Percentiles rank a stretch among this genome's conserved stretches.
Conservation (phyloP, 495 filamentous ascomycete genomes). For the Cryomyces antarcticus region DNA sequence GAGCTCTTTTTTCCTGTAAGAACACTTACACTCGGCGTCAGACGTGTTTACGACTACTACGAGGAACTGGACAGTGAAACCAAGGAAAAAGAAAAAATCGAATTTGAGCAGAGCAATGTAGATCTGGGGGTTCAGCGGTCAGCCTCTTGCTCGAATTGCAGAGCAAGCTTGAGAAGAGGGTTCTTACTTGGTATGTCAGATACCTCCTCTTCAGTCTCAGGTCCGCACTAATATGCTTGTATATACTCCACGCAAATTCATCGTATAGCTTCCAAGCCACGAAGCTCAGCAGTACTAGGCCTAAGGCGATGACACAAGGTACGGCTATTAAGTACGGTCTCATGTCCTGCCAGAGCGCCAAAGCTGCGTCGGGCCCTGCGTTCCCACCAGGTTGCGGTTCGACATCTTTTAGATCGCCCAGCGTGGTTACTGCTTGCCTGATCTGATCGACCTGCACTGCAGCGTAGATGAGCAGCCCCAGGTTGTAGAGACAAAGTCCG, state of each 20-base stretch:
- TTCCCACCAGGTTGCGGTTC: background rate
- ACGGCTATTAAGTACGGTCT: conserved; percentile 67
- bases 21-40: conserved; percentile 31
- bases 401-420: conserved; percentile 22
- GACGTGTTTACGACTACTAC: conserved; percentile 59
- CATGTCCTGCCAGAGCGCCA: conserved; percentile 41
- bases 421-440: conserved; percentile 36
- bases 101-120: conserved; percentile 97
- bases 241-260: conserved; percentile 97
- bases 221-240: conserved; percentile 97
- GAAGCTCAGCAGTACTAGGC: conserved; percentile 48
- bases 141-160: background rate
- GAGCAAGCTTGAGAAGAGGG: background rate
- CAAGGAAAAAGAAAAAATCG: conserved; percentile 99
- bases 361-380: conserved; percentile 1
- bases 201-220: conserved; percentile 91
- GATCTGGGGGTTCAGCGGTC: conserved; percentile 38
- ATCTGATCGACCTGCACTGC: conserved; percentile 85
- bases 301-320: conserved; percentile 62
- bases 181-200: conserved; percentile 77
- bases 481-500: conserved; percentile 77
- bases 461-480: conserved; percentile 78
- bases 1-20: no score
- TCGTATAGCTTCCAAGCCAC: conserved; percentile 89
- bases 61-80: conserved; percentile 92